These are phyloP conservation scores for Fusarium udum DNA, from an alignment of 2,329 filamentous ascomycete genomes.

Conservation along the genomic window DNA sequence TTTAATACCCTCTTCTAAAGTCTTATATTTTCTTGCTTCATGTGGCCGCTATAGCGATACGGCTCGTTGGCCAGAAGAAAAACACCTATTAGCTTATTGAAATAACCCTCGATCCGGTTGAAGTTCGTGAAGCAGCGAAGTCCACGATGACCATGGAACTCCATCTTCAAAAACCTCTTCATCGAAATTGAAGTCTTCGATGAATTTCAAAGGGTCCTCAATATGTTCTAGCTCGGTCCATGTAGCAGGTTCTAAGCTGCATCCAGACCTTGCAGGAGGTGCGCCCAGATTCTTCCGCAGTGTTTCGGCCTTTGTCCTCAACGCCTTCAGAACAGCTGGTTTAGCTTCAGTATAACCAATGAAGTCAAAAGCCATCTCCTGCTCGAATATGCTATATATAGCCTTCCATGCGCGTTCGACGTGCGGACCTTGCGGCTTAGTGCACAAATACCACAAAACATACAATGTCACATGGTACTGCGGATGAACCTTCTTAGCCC, in stretches of 20 bases:
- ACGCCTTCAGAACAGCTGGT: not conserved
- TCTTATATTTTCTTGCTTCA: not conserved
- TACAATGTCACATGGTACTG: not conserved
- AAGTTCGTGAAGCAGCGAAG: not conserved
- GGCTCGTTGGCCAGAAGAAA: rapidly evolving
- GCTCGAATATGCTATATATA: not conserved
- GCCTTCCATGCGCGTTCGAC: not conserved
- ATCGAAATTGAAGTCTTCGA: not conserved
- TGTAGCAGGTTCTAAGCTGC: rapidly evolving
- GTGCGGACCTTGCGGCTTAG: not conserved
- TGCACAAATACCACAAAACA: not conserved
- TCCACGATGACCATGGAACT: not conserved
- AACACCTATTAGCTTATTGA: rapidly evolving
- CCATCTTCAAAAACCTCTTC: not conserved
- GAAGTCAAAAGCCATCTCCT: not conserved
- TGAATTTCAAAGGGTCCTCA: not conserved
- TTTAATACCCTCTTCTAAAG: not conserved
- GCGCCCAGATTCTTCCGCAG: not conserved
- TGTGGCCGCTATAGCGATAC: rapidly evolving
- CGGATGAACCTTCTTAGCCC: not conserved
- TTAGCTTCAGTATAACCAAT: not conserved
- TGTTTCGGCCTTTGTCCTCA: not conserved
- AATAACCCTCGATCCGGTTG: not conserved
- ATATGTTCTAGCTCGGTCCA: not conserved
- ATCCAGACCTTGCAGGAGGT: rapidly evolving